Evolutionary conservation across 208 protist species (phyloP), one percentile per base, ranked within the genome.

Genomic region (Angomonas ambiguus): DNA sequence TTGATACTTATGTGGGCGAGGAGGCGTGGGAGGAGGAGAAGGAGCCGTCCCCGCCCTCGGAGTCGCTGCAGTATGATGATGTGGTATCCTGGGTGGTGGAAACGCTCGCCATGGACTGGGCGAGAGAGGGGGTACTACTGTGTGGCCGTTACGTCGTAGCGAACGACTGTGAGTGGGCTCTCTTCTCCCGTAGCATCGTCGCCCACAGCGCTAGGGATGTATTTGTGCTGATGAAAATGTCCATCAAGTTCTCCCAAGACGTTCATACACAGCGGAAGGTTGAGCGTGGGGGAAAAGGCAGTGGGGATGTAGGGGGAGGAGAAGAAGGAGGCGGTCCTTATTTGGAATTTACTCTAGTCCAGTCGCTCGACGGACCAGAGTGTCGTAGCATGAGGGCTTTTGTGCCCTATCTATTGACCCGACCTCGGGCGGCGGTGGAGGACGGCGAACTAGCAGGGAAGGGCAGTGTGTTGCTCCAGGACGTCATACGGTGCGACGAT

Each of bases 1-100:
- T 93, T 70, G 79, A 93, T 48, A 92, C 86, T 11, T 93, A 92
- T 55, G 79, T 83, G 10, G 89, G 89, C 0, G 90, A 95, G 69
- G 86, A 93, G 33, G 84, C 78, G n/a, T 88, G 83, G 83, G 58
- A 22, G 51, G 67, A 71, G 3, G 51, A 22, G 0, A 67, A 67
- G 34, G 41, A 10, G 11, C 45, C 42, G 5, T 31, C 20, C 30
- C 68, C 35, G 22, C 42, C 68, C 33, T 69, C 67, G 1, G 27
- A 18, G 20, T n/a, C 38, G 38, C 11, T n/a, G 38, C 11, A 45
- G 38, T 92, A 88, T 58, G 61, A 81, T 62, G 69, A 82, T 31
- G 66, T 92, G 25, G 83, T 91, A 27, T 66, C 76, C 24, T 90
- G 83, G 83, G 79, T 92, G 18, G 33, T 49, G 3, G 27, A 18